Conservation (phyloP, 2,329 filamentous ascomycete genomes). For the Aspergillus novoparasiticus region DNA sequence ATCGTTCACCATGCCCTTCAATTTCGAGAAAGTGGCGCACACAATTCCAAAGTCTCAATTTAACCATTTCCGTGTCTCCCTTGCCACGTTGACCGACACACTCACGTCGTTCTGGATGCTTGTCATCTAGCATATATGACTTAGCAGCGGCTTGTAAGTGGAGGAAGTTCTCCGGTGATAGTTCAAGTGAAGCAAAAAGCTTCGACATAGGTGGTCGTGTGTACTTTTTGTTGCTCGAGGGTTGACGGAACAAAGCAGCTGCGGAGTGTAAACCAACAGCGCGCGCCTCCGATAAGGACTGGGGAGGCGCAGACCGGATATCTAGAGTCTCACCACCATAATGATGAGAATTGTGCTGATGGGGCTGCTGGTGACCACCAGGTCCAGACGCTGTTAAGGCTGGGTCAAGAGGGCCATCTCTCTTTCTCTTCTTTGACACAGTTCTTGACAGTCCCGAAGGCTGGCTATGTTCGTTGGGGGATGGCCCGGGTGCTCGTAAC, state of each 20-base stretch:
- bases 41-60: conserved; percentile 58
- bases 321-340: conserved; percentile 36
- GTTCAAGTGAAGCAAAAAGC: conserved; percentile 57
- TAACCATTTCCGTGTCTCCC: conserved; percentile 60
- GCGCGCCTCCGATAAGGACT: conserved; percentile 47
- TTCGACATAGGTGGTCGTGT: conserved; percentile 62
- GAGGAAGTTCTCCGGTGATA: conserved; percentile 59
- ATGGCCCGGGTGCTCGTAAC: conserved; percentile 28
- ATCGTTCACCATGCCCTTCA: conserved; percentile 55
- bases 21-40: conserved; percentile 56
- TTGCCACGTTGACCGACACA: conserved; percentile 60
- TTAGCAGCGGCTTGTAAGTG: conserved; percentile 60
- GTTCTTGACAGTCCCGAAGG: conserved; percentile 34
- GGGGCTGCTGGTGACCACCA: conserved; percentile 22
- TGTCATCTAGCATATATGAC: conserved; percentile 58
- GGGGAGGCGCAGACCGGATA: conserved; percentile 41
- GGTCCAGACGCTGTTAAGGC: conserved; percentile 30
- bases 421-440: conserved; percentile 44
- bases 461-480: conserved; percentile 31
- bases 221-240: conserved; percentile 56
- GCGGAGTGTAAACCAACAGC: conserved; percentile 57
- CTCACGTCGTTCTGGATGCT: conserved; percentile 57
- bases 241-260: conserved; percentile 55
- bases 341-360: conserved; percentile 29
- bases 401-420: conserved; percentile 43